phyloP scores from a whole-genome alignment of 176 grass and related monocot species.

The Echinochloa phyllopogon region DNA sequence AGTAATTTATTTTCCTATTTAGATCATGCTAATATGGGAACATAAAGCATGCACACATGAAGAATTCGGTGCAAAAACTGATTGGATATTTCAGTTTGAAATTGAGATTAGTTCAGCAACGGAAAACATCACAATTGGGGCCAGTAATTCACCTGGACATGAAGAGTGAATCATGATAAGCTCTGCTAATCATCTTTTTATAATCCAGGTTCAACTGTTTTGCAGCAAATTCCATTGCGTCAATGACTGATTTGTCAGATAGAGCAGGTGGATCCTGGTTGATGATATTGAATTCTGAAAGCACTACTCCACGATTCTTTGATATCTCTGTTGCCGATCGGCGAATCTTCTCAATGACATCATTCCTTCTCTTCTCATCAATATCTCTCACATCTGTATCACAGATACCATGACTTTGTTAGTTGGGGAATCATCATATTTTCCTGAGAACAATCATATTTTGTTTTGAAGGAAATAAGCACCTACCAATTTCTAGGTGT shows the following conservation, averaged over 20 bases:
- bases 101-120: background rate
- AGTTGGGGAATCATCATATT: background rate
- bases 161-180: slow-evolving; percentile 98
- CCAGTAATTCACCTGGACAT: slow-evolving; percentile 74
- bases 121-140: background rate
- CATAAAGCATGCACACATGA: background rate
- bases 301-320: slow-evolving; percentile 57
- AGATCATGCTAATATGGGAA: background rate
- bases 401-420: slow-evolving; percentile 32
- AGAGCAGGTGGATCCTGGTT: slow-evolving; percentile 91
- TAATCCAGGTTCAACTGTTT: slow-evolving; percentile 69
- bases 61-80: background rate
- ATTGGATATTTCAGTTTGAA: background rate
- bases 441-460: background rate
- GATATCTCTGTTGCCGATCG: slow-evolving; percentile 72
- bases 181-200: slow-evolving; percentile 93
- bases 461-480: slow-evolving; percentile 19
- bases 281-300: slow-evolving; percentile 86
- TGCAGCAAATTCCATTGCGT: slow-evolving; percentile 67
- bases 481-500: slow-evolving; percentile 93
- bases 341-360: slow-evolving; percentile 77
- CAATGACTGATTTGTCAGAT: slow-evolving; percentile 76
- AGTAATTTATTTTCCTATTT: background rate
- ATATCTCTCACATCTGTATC: slow-evolving; percentile 80
- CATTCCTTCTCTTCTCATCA: slow-evolving; percentile 84